phyloP scores from a whole-genome alignment of 2,329 filamentous ascomycete species.

The Fusarium incarnatum region DNA sequence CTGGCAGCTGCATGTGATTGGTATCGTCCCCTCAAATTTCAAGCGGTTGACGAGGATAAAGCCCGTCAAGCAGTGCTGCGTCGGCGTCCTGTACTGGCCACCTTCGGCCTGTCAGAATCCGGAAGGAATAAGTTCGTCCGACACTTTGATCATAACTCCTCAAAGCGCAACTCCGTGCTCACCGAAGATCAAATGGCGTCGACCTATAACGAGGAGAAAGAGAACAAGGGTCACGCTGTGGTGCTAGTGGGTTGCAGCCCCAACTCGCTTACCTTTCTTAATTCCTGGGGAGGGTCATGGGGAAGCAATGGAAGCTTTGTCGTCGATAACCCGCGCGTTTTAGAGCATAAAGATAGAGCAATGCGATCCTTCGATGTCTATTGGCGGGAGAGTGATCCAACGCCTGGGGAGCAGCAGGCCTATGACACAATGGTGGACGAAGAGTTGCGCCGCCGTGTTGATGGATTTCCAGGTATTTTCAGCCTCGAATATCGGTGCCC shows the following conservation, averaged over 20 bases:
- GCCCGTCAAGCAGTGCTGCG: background rate
- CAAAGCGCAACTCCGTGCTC: fast-evolving
- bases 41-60: fast-evolving
- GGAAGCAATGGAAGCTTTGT: background rate
- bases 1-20: background rate
- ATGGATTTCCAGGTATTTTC: background rate
- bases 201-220: fast-evolving
- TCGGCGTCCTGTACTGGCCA: background rate
- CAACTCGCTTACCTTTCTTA: background rate
- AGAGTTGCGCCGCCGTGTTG: background rate
- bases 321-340: background rate
- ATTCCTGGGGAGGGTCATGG: background rate
- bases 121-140: no score
- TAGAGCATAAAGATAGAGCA: fast-evolving
- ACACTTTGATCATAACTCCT: fast-evolving
- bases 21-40: background rate
- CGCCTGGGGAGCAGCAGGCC: background rate
- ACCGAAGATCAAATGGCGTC: background rate
- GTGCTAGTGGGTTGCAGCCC: background rate
- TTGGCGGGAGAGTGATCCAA: background rate
- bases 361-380: background rate
- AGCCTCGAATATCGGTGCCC: background rate
- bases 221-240: background rate
- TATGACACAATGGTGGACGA: background rate
- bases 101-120: no score